Base-by-base conservation (phyloP, 768 basidiomycete genomes). In the Lactifluus hygrophoroides region DNA sequence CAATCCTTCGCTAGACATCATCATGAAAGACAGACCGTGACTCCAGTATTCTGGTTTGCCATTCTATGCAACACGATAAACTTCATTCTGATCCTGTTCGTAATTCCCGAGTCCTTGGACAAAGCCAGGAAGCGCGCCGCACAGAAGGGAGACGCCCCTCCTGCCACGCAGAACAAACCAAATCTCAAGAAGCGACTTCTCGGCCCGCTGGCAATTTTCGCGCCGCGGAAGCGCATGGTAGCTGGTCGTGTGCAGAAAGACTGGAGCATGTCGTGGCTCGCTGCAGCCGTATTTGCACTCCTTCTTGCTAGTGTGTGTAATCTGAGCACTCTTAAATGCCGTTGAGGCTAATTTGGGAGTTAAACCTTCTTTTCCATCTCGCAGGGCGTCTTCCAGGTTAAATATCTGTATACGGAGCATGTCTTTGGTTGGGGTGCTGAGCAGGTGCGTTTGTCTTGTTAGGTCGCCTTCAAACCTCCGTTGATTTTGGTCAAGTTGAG, bases 371-470 rank as follows among this genome's bases (percentile, higher is more conserved):
- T 9, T 47, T 16, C 14, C 23, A 25, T 43, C 14, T n/a, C 11
- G 4, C 57, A 86, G 79, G 89, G 86, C 17, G 70, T 90, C 1
- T 85, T 83, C 69, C 83, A 82, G 52, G 74, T 85, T 58, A 91
- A 90, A 69, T 90, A 89, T 63, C 71, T 90, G 35, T 92, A 90
- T 60, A 88, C 85, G 0, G 81, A 82, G 63, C 85, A 89, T 66
- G 73, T 84, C 10, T 90, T 85, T 65, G 68, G 73, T 11, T 90
- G 88, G 88, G 77, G 75, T 14, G 77, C 86, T 11, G 79, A 80
- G 37, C 74, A 83, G 74, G 73, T 80, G 69, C 40, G 67, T 66
- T 19, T 17, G 27, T 32, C 25, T 43, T n/a, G 44, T 14, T 25
- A 32, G 11, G 16, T 21, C 32, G 27, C n/a, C n/a, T n/a, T 5